These are phyloP conservation scores for Juglanconis sp. DNA, from an alignment of 2,329 filamentous ascomycete genomes.

Conservation along the genomic window DNA sequence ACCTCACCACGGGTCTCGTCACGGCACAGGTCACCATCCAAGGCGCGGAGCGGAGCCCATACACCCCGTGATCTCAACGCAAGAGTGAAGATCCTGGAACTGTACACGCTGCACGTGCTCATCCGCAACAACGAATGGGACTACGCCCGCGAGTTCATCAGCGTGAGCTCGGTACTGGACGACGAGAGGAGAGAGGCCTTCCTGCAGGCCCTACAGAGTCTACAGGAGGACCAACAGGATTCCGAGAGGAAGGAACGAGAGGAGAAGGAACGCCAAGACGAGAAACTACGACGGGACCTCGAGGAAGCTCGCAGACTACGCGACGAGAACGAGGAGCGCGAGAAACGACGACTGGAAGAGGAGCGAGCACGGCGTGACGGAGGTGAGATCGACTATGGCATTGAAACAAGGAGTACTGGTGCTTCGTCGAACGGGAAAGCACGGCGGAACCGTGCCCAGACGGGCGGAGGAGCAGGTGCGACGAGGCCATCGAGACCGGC, in stretches of 20 bases:
- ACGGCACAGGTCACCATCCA: conserved; percentile 44
- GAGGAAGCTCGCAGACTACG: conserved; percentile 55
- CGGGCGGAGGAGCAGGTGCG: conserved; percentile 8
- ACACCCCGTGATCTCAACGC: conserved; percentile 82
- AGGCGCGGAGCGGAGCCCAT: conserved; percentile 62
- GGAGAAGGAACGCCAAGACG: conserved; percentile 54
- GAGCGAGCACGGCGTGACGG: conserved; percentile 46
- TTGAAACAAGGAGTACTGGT: conserved; percentile 49
- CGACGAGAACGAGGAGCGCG: conserved; percentile 57
- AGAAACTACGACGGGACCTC: conserved; percentile 52
- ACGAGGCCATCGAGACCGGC: conserved; percentile 13
- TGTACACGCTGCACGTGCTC: conserved; percentile 94
- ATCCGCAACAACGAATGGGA: conserved; percentile 94
- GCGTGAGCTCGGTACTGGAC: conserved; percentile 79
- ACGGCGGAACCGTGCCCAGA: conserved; percentile 5
- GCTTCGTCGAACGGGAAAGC: conserved; percentile 28
- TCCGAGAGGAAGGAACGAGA: conserved; percentile 64
- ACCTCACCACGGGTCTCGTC: conserved; percentile 33
- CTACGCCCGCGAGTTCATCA: conserved; percentile 88
- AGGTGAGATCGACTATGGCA: conserved; percentile 67
- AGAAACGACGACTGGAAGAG: conserved; percentile 51
- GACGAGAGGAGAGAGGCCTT: conserved; percentile 90
- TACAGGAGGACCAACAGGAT: conserved; percentile 79
- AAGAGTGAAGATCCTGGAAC: conserved; percentile 85
- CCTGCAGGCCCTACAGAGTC: conserved; percentile 75